Base-by-base conservation (phyloP, 306 rosid species). In the Vigna nakashimae region DNA sequence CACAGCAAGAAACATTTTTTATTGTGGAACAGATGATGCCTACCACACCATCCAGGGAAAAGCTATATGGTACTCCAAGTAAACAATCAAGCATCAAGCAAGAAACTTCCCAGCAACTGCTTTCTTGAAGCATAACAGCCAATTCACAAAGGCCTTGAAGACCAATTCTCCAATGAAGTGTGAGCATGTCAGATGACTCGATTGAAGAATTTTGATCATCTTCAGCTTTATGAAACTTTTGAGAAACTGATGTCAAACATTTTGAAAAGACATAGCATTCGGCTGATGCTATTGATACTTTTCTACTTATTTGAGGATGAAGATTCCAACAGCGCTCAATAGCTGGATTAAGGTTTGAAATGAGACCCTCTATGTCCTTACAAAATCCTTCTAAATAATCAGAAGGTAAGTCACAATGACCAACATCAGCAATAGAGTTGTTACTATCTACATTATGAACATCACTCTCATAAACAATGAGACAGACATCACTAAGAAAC, bases 21-120 rank as follows among this genome's bases (percentile, higher is more conserved):
- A 94, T 77, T 66, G 94, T 88, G 70, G 96, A 83, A 79, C 93
- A 94, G 81, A 91, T 75, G 51, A 76, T 42, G 74, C 87, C 87
- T 62, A 86, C 78, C 64, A 86, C 90, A 86, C 82, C 87, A 70
- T 86, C 90, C 65, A 91, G 80, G 76, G 42, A 69, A 79, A 91
- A 86, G 74, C 83, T 69, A 68, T 20, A 71, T 26, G 96, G 96
- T 45, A 83, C 79, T 70, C 84, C 89, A 74, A 90, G 90, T 70
- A 90, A 69, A 83, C 96, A 94, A 82, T 94, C 96, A 55, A 91
- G 87, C 79, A 94, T 82, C 85, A 89, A 86, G 79, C 89, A 86
- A 65, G 98, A 90, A 87, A 92, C 91, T 85, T 90, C 89, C 98
- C 98, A 94, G 88, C 94, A 91, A 84, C 87, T 79, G 45, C 84